These are phyloP conservation scores for Coniochaeta prunicola DNA, from an alignment of 2,329 filamentous ascomycete genomes.

Conservation along the genomic window DNA sequence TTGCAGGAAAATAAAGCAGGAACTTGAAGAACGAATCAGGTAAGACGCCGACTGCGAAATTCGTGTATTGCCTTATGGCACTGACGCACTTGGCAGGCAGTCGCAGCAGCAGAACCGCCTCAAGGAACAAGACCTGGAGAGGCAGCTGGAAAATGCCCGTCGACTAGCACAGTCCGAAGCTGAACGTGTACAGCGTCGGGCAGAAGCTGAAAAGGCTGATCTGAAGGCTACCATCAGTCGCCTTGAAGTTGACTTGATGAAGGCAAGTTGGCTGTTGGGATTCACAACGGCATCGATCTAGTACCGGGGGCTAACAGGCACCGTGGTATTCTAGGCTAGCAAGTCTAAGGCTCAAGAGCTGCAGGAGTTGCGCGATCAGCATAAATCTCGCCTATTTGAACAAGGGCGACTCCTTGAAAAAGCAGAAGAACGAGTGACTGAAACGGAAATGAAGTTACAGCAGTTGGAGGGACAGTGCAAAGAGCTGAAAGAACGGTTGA, in stretches of 20 bases:
- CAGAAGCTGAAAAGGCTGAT: conserved; percentile 57
- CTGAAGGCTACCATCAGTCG: conserved; percentile 52
- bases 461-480: conserved; percentile 4
- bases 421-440: conserved; percentile 27
- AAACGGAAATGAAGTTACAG: conserved; percentile 20
- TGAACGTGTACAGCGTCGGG: conserved; percentile 38
- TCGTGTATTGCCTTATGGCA: neutral
- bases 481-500: conserved; percentile 19
- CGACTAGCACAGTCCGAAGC: conserved; percentile 41
- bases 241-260: conserved; percentile 56
- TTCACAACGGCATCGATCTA: neutral
- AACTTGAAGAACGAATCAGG: neutral
- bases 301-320: neutral
- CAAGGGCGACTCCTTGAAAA: conserved; percentile 10
- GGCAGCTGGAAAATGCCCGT: conserved; percentile 30
- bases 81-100: neutral
- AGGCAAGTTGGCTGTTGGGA: conserved; percentile 29
- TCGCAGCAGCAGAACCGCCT: neutral
- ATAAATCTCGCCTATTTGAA: conserved; percentile 25
- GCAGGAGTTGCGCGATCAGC: conserved; percentile 41
- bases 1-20: neutral
- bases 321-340: conserved; percentile 35
- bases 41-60: neutral
- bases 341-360: conserved; percentile 49
- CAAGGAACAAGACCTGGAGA: conserved; percentile 15